Conservation (phyloP, 2,329 filamentous ascomycete genomes). For the Clarireedia paspali region DNA sequence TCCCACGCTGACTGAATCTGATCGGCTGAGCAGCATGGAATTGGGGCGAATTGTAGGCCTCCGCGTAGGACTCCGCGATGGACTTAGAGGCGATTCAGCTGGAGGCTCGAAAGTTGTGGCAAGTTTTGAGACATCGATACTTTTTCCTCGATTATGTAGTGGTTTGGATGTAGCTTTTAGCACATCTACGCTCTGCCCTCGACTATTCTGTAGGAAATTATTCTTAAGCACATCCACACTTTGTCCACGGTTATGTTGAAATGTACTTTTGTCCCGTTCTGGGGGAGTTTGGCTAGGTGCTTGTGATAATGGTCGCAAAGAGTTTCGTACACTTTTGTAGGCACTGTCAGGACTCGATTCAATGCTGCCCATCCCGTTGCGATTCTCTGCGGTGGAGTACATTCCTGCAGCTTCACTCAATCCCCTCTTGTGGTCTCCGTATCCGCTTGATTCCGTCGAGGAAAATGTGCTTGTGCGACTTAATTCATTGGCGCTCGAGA, state of each 20-base stretch:
- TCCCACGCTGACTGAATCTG: constrained; percentile 39
- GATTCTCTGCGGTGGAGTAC: constrained; percentile 41
- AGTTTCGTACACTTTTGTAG: constrained; percentile 67
- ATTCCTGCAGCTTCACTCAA: constrained; percentile 63
- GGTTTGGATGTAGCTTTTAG: constrained; percentile 40
- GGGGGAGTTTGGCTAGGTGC: constrained; percentile 45
- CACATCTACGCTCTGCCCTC: constrained; percentile 53
- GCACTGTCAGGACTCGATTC: constrained; percentile 50
- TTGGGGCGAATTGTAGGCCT: constrained; percentile 38
- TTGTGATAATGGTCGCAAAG: constrained; percentile 67
- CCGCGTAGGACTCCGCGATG: constrained; percentile 7
- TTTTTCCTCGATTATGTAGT: constrained; percentile 26
- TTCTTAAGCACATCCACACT: constrained; percentile 55
- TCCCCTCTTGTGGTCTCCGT: constrained; percentile 60
- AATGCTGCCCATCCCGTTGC: constrained; percentile 32
- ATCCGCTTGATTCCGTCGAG: constrained; percentile 60
- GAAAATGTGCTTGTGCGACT: constrained; percentile 63
- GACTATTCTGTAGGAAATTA: constrained; percentile 34
- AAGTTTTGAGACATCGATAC: constrained; percentile 11
- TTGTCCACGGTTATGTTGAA: constrained; percentile 34
- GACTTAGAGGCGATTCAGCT: background rate
- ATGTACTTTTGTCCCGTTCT: constrained; percentile 26
- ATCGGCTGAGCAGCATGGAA: constrained; percentile 53
- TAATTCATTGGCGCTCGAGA: constrained; percentile 41
- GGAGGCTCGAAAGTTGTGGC: constrained; percentile 9